phyloP scores from a whole-genome alignment of 75 land plant species.

The Sequoiadendron giganteum region DNA sequence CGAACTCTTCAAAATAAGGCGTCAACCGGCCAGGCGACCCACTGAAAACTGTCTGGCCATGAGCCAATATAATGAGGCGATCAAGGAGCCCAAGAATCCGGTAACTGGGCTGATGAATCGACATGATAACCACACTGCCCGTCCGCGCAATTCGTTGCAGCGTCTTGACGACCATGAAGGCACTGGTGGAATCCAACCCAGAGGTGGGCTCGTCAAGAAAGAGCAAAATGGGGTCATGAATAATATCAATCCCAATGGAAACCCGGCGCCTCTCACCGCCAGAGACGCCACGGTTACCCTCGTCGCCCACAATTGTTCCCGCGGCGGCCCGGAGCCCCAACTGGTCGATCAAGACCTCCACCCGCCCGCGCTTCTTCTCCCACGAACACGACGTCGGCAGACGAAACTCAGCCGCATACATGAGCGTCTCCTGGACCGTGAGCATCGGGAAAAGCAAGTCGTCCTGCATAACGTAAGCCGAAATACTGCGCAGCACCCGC shows the following conservation, averaged over 20 bases:
- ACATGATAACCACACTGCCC: slow-evolving; percentile 70
- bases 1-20: slow-evolving; percentile 51
- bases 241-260: slow-evolving; percentile 83
- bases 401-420: slow-evolving; percentile 80
- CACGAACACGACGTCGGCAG: slow-evolving; percentile 59
- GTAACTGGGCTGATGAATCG: slow-evolving; percentile 83
- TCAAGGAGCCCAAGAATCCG: slow-evolving; percentile 65
- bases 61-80: slow-evolving; percentile 57
- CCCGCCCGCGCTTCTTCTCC: slow-evolving; percentile 51
- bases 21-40: slow-evolving; percentile 50
- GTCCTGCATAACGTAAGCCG: slow-evolving; percentile 75
- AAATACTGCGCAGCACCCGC: slow-evolving; percentile 47
- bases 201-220: slow-evolving; percentile 90
- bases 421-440: slow-evolving; percentile 83
- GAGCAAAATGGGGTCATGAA: slow-evolving; percentile 75
- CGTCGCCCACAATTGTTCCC: slow-evolving; percentile 77
- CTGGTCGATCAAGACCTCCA: slow-evolving; percentile 62
- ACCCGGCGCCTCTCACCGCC: slow-evolving; percentile 83
- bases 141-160: slow-evolving; percentile 66
- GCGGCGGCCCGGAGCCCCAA: slow-evolving; percentile 65
- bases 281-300: slow-evolving; percentile 74
- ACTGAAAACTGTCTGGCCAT: slow-evolving; percentile 57
- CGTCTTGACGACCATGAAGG: slow-evolving; percentile 75
- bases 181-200: slow-evolving; percentile 79
- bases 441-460: slow-evolving; percentile 85